These are phyloP conservation scores for Apiotrichum sp. DNA, from an alignment of 1,284 basidiomycete genomes.

Conservation along the genomic window DNA sequence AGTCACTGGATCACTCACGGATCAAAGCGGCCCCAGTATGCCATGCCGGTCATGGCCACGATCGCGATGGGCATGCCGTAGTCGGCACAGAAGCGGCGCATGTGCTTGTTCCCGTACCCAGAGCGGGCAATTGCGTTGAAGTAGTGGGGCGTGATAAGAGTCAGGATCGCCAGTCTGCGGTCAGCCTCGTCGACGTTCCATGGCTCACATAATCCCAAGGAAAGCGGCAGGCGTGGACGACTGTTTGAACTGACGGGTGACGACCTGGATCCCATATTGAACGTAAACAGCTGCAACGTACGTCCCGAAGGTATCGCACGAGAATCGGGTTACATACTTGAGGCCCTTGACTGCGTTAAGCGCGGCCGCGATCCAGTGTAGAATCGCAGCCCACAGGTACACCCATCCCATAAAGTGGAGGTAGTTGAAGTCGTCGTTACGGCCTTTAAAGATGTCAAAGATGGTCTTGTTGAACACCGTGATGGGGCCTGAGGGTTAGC, in stretches of 20 bases:
- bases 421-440: conserved; percentile 52
- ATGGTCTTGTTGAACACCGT: conserved; percentile 89
- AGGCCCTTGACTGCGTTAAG: conserved; percentile 80
- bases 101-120: conserved; percentile 62
- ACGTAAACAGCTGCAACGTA: conserved; percentile 71
- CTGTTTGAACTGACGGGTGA: conserved; percentile 63
- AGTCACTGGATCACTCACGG: conserved; percentile 13
- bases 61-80: conserved; percentile 85
- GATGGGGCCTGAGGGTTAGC: conserved; percentile 59
- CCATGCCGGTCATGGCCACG: conserved; percentile 64
- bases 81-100: conserved; percentile 69
- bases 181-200: not conserved
- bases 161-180: conserved; percentile 63
- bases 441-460: conserved; percentile 60
- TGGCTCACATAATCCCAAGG: conserved; percentile 55
- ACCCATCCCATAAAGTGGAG: conserved; percentile 88
- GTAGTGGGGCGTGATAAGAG: conserved; percentile 65
- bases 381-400: conserved; percentile 85
- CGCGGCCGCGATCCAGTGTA: conserved; percentile 81
- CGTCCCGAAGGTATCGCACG: conserved; percentile 81
- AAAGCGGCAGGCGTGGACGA: conserved; percentile 55
- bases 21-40: conserved; percentile 78
- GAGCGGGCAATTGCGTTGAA: conserved; percentile 63
- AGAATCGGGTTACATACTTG: conserved; percentile 79
- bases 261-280: conserved; percentile 74